Evolutionary conservation across 1,284 basidiomycete species (phyloP).

Genomic region (Cryptococcus wingfieldii): DNA sequence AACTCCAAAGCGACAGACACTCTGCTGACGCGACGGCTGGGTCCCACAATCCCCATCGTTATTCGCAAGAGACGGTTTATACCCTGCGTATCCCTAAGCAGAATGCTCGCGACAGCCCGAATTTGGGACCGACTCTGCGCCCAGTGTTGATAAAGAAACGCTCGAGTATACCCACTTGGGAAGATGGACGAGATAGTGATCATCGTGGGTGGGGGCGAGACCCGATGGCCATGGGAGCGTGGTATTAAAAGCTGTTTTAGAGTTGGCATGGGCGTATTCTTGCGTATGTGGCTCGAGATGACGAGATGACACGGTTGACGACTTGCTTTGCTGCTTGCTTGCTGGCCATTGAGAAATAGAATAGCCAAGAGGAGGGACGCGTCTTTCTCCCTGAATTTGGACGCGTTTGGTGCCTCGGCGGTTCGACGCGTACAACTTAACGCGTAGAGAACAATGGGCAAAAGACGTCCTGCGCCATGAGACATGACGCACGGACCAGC

Average conservation of each 20-base stretch:
- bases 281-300: no score
- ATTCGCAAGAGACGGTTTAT: slow-evolving; percentile 15
- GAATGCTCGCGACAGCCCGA: not conserved
- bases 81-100: slow-evolving; percentile 5
- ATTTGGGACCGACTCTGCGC: slow-evolving; percentile 9
- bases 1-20: not conserved
- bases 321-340: no score
- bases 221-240: slow-evolving; percentile 6
- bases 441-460: no score
- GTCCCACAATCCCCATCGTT: slow-evolving; percentile 1
- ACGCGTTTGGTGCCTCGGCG: no score
- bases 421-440: no score
- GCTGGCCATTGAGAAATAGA: no score
- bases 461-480: no score
- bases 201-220: slow-evolving; percentile 2
- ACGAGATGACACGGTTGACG: no score
- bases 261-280: not conserved
- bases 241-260: not conserved
- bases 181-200: not conserved
- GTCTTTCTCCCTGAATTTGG: no score
- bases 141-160: slow-evolving; percentile 12
- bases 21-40: not conserved
- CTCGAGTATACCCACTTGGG: slow-evolving; percentile 6
- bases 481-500: no score
- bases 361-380: no score